Evolutionary conservation across 306 rosid genomes (phyloP).

Genomic region (Fragaria ananassa): DNA sequence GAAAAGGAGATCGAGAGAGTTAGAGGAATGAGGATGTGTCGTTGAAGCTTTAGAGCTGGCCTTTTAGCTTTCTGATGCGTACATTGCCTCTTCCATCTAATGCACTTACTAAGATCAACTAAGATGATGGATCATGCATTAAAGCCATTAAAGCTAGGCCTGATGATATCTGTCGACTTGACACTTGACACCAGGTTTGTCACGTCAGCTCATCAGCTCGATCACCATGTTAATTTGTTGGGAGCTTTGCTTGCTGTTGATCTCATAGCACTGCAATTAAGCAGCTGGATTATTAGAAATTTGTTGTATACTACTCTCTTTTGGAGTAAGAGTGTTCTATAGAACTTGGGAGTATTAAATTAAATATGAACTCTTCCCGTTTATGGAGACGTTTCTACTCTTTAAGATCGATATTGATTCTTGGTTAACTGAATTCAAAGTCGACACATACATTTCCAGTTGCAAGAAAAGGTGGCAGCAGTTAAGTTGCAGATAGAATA

Average conservation of each 20-base stretch:
- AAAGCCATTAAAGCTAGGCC: neutral
- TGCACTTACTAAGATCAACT: neutral
- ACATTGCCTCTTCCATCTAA: constrained; percentile 15
- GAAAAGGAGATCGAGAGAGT: neutral
- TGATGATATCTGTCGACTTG: neutral
- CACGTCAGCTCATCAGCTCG: neutral
- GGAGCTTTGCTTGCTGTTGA: neutral
- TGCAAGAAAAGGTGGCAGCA: constrained; percentile 5
- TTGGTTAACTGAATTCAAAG: neutral
- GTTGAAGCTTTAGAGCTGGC: constrained; percentile 45
- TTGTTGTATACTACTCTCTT: neutral
- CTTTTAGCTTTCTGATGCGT: constrained; percentile 43
- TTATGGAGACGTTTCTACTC: neutral
- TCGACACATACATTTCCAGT: neutral
- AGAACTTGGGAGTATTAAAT: neutral
- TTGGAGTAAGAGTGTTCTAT: neutral
- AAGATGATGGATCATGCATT: neutral
- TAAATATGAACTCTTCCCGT: neutral
- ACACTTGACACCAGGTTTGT: neutral
- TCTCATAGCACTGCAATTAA: neutral
- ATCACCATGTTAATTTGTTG: neutral
- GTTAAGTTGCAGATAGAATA: neutral
- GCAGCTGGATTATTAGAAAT: neutral
- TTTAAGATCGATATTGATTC: neutral
- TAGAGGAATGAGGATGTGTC: constrained; percentile 29